Conservation (phyloP, 495 filamentous ascomycete species). For the Neurospora sp. region DNA sequence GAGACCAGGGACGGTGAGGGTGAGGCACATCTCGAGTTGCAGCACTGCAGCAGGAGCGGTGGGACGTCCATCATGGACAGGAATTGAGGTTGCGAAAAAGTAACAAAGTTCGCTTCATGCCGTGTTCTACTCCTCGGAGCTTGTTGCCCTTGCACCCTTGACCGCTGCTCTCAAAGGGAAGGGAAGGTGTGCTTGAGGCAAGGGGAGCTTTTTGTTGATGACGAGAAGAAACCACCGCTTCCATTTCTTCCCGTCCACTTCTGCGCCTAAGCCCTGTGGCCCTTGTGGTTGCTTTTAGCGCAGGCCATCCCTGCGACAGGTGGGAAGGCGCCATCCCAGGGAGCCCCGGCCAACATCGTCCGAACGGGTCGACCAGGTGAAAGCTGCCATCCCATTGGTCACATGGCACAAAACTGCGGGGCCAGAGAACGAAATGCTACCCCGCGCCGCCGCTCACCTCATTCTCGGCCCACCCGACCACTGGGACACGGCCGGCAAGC, state of each 20-base stretch:
- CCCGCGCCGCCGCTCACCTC: constrained; percentile 9
- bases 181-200: not conserved
- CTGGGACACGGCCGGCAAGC: not conserved
- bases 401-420: not conserved
- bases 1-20: not conserved
- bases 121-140: not conserved
- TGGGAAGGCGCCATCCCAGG: not conserved
- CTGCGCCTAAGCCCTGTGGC: not conserved
- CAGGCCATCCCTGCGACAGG: not conserved
- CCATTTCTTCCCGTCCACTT: not conserved
- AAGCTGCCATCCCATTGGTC: constrained; percentile 3
- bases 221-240: not conserved
- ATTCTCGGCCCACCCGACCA: not conserved
- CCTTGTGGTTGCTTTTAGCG: not conserved
- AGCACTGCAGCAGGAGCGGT: not conserved
- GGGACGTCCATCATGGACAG: not conserved
- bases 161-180: not conserved
- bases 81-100: not conserved
- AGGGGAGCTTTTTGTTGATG: not conserved
- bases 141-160: not conserved
- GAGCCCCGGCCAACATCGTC: constrained; percentile 1
- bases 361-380: constrained; percentile 6
- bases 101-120: not conserved
- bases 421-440: constrained; percentile 2
- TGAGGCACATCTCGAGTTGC: not conserved